Evolutionary conservation across 306 rosid genomes (phyloP), one percentile per base, ranked within the genome.

Genomic region (Vicia sativa): DNA sequence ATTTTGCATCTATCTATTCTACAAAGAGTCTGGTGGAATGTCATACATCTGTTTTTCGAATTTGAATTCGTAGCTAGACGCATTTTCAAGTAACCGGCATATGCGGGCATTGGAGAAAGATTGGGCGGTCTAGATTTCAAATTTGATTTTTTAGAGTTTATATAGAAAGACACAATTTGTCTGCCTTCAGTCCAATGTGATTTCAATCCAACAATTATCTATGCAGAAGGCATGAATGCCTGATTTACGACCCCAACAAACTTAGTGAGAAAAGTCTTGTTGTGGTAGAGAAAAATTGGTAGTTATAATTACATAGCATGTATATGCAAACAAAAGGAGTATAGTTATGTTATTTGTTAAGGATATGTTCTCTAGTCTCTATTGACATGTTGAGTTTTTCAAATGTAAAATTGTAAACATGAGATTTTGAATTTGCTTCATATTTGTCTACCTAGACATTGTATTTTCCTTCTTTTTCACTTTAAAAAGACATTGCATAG

Each of bases 231-330:
- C 45, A 41, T 41, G 13, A 11, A 10, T 9, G 12, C 54, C 1
- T 15, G 23, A 15, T 46, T 14, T 46, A 11, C 7, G 23, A 15
- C 23, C 4, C 11, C 53, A 15, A 48, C 12, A 48, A 48, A 16
- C 28, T 26, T 1, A 3, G 5, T 49, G 29, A 49, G 28, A 9
- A 50, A 46, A 63, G 65, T 44, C 73, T 78, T 80, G 0, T 31
- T n/a, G 12, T 3, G 39, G 21, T 56, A n/a, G 41, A 7, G 62
- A n/a, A n/a, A 57, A 54, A 6, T 37, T 15, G 53, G 49, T 48
- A 31, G 54, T 46, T 55, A 67, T 11, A 61, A 31, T 72, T 65
- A 23, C 12, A 29, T 52, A 66, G 57, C 39, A 48, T 38, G 23
- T 67, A 34, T 16, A 26, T 49, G 63, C 16, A 55, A 55, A 44